Conservation (phyloP, 73 alveolate species). For the Stentor coeruleus region DNA sequence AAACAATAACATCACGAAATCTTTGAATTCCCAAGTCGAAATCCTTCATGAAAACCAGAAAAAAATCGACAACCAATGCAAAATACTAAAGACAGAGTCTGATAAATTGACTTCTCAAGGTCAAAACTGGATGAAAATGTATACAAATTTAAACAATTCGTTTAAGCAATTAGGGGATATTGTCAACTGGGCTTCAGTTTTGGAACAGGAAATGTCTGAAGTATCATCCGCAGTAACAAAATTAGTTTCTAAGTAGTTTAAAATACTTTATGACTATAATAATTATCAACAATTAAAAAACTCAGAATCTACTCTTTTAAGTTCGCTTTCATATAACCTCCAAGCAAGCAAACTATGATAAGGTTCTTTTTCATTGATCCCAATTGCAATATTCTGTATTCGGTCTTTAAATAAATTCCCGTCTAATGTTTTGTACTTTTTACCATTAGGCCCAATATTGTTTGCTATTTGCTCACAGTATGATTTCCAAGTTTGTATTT, state of each 20-base stretch:
- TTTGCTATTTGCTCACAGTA: background rate
- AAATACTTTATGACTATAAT: background rate
- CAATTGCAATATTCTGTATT: background rate
- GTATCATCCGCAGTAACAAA: background rate
- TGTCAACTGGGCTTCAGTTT: background rate
- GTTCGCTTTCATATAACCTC: conserved; percentile 1
- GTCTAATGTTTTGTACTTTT: background rate
- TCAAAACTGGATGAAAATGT: background rate
- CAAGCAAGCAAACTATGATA: background rate
- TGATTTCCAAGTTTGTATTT: background rate
- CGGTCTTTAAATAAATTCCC: background rate
- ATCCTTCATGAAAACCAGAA: background rate
- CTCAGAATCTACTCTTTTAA: background rate
- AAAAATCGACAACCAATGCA: background rate
- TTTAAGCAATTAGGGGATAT: background rate
- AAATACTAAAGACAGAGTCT: background rate
- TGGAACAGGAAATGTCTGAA: background rate
- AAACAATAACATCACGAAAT: background rate
- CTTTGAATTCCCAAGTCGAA: background rate
- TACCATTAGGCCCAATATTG: background rate
- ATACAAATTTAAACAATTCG: background rate
- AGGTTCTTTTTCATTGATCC: background rate
- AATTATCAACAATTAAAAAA: too few relatives aligned
- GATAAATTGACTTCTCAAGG: background rate
- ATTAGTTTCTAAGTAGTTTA: background rate